Evolutionary conservation across 331 rosid species (phyloP), one percentile per base, ranked within the genome.

Genomic region (Malus hybrid): DNA sequence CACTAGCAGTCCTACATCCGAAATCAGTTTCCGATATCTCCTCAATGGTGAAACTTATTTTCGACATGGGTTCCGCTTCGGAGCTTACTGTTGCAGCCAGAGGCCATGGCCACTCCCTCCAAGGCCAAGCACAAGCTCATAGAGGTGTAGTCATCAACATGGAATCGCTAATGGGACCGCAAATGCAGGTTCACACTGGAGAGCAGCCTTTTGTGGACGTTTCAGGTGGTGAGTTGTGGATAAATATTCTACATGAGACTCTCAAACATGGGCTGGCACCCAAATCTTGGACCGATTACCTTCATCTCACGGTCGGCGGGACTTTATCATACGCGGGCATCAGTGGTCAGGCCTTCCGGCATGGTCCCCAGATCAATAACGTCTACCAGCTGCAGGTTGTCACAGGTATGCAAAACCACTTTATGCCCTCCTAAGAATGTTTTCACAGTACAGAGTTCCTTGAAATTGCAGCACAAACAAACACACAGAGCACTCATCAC

Each of bases 271-370:
- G 99, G 42, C 69, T 94, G 67, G 86, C 99, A 68, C 99, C 99
- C 11, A 94, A 90, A 69, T 94, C 97, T 52, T 94, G 99, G 99
- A 94, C 99, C 7, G 99, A 94, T 83, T 94, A 94, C 69, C 99
- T 94, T 84, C 88, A 88, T 69, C 99, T 94, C 59, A 88, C 93
- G 3, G 97, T 90, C 62, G 99, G 99, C 0, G 99, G 99, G 10
- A 94, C 99, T 59, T 86, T 94, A 59, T 94, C 99, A 48, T 85
- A 90, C 73, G 99, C 97, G 55, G 97, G 99, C 66, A 86, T 94
- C 64, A 94, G 97, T 24, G 99, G 99, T 8, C 97, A 94, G 82
- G 91, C 99, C 70, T 92, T 94, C 74, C 78, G 46, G 72, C 90
- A 92, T 74, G 99, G 99, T 80, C 99, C 99, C 46, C 99, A 94